phyloP scores from a whole-genome alignment of 1,284 basidiomycete species.

The Golubevia sp. region DNA sequence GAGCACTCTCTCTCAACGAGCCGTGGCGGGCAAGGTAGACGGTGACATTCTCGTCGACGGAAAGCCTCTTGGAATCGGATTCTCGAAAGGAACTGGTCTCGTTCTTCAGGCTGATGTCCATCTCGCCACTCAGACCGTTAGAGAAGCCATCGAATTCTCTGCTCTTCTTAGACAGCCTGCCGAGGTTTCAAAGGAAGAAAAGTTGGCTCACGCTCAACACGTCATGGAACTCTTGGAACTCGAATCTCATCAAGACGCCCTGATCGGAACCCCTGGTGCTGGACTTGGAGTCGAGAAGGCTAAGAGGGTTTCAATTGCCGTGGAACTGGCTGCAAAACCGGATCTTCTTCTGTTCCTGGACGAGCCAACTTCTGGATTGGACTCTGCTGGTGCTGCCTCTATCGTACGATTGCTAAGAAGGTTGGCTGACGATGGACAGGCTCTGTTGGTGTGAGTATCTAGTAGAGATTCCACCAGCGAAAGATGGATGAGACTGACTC shows the following conservation, averaged over 20 bases:
- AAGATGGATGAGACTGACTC: too few species aligned
- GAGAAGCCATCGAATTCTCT: conserved; percentile 44
- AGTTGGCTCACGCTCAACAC: conserved; percentile 30
- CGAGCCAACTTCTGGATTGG: conserved; percentile 47
- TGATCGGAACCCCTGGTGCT: conserved; percentile 39
- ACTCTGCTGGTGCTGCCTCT: conserved; percentile 32
- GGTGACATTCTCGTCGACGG: conserved; percentile 22
- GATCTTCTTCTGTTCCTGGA: conserved; percentile 51
- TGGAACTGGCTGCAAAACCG: conserved; percentile 49
- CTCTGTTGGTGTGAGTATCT: conserved; percentile 21
- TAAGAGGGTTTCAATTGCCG: conserved; percentile 48
- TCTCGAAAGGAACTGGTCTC: conserved; percentile 18
- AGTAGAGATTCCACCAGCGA: too few species aligned
- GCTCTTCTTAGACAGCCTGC: conserved; percentile 42
- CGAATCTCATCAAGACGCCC: conserved; percentile 28
- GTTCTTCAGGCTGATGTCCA: conserved; percentile 38
- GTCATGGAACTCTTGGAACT: conserved; percentile 43
- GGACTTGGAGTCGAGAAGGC: conserved; percentile 40
- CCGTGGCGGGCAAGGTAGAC: conserved; percentile 9
- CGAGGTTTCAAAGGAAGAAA: conserved; percentile 28
- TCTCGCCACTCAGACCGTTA: conserved; percentile 35
- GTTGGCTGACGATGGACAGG: conserved; percentile 36
- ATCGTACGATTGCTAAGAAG: conserved; percentile 40
- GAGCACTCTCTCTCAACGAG: conserved; percentile 17
- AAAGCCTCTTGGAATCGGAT: conserved; percentile 14